Conservation (phyloP, 2,329 filamentous ascomycete genomes). For the Neonectria faginata region DNA sequence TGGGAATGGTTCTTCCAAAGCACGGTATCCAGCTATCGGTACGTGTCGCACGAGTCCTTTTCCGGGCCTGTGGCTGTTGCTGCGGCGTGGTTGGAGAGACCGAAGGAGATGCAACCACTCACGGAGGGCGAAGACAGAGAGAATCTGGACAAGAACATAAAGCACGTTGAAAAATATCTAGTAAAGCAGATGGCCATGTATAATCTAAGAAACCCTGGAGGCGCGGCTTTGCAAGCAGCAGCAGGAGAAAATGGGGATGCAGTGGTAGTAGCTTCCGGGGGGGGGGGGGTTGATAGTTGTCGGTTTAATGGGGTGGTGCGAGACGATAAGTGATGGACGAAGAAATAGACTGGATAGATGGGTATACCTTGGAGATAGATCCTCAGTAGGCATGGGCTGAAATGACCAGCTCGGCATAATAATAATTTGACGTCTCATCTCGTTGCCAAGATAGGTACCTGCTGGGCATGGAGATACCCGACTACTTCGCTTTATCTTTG, state of each 20-base stretch:
- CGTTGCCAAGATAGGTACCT: too few species aligned
- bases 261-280: not conserved
- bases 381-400: too few species aligned
- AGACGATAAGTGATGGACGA: too few species aligned
- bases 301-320: not conserved
- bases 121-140: not conserved
- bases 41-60: not conserved
- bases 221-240: not conserved
- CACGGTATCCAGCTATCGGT: not conserved
- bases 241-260: not conserved
- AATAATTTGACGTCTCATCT: too few species aligned
- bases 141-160: conserved; percentile 5
- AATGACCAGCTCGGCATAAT: too few species aligned
- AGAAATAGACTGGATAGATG: too few species aligned
- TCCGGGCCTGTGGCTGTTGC: not conserved
- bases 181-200: not conserved
- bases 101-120: conserved; percentile 10
- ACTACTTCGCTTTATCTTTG: too few species aligned
- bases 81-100: not conserved
- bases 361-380: too few species aligned
- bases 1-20: conserved; percentile 2
- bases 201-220: not conserved
- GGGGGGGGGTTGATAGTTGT: not conserved
- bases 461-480: too few species aligned
- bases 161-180: not conserved